A percentile compares a stretch with the other conserved stretches of the same genome.
phyloP scores from a whole-genome alignment of 106 monocot genomes.

The Allium sativum region DNA sequence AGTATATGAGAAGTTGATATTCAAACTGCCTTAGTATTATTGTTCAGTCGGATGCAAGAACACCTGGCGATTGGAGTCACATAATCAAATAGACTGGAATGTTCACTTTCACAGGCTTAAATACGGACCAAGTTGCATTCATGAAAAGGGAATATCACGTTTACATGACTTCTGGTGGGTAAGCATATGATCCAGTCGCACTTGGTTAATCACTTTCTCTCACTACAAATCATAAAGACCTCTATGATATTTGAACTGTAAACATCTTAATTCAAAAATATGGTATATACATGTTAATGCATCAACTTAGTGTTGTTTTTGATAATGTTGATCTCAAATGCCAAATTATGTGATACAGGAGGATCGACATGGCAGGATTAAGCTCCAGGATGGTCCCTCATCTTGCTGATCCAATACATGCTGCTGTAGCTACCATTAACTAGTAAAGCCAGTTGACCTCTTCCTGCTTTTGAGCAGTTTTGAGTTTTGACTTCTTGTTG shows the following conservation, averaged over 20 bases:
- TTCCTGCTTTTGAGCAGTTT: too few relatives aligned
- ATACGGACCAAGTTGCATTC: conserved; percentile 75
- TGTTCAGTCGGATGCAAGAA: conserved; percentile 19
- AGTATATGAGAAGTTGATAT: too few relatives aligned
- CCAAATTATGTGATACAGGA: conserved; percentile 36
- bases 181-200: conserved; percentile 4
- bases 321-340: too few relatives aligned
- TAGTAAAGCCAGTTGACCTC: too few relatives aligned
- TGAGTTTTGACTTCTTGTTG: too few relatives aligned
- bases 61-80: conserved; percentile 96
- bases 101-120: conserved; percentile 98
- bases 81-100: conserved; percentile 97
- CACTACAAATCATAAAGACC: background rate
- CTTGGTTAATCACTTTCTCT: background rate
- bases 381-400: conserved; percentile 71
- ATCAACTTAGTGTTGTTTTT: background rate
- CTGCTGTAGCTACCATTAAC: conserved; percentile 51
- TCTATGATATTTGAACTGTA: too few relatives aligned
- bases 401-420: conserved; percentile 90
- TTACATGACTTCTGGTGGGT: conserved; percentile 97
- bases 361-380: conserved; percentile 96
- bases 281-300: background rate
- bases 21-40: too few relatives aligned
- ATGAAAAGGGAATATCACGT: conserved; percentile 86
- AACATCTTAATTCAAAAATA: background rate